Base-by-base conservation (phyloP, 306 rosid genomes). In the Malus fusca region DNA sequence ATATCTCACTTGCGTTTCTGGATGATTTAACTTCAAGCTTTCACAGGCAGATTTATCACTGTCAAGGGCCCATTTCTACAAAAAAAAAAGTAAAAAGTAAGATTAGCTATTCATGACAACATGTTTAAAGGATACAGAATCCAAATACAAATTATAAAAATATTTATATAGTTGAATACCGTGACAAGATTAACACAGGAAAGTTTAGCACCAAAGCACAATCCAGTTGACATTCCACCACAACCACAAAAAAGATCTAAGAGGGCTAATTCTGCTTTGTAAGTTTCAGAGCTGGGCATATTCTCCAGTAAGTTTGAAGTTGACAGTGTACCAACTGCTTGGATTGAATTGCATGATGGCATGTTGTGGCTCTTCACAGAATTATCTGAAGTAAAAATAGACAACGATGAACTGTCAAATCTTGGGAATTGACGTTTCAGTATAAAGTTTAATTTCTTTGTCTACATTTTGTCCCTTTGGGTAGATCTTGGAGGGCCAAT, bases 161-260 rank as follows among this genome's bases (percentile, higher is more conserved):
- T 61, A 68, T 56, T 3, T 23, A 67, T n/a, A 1, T 43, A 60
- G 68, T 23, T 66, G 71, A 22, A 52, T 91, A 94, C 98, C 91
- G 96, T 85, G 73, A 87, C 84, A 80, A 94, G 92, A 79, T 83
- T 82, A 74, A 92, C 90, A n/a, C 85, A 73, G 73, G 97, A 82
- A 80, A 82, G 69, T 86, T 87, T 91, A 82, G 95, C 91, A 75
- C 98, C 98, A 46, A 88, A 85, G 83, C 94, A 85, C 84, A 94
- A 80, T 71, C 98, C 98, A 83, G 97, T 91, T 66, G 98, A 94
- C 98, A 94, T 94, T 78, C 95, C 97, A 83, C 98, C 98, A 79
- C 98, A 94, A 71, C 98, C 98, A 69, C 97, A 81, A 79, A 81
- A 94, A 37, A 94, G 87, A 85, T 94, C 98, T 63, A 94, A 83